Percentiles rank a stretch among this genome's conserved stretches.
These are phyloP conservation scores for Aspergillus novoparasiticus DNA, from an alignment of 2,329 filamentous ascomycete genomes.

Conservation along the genomic window DNA sequence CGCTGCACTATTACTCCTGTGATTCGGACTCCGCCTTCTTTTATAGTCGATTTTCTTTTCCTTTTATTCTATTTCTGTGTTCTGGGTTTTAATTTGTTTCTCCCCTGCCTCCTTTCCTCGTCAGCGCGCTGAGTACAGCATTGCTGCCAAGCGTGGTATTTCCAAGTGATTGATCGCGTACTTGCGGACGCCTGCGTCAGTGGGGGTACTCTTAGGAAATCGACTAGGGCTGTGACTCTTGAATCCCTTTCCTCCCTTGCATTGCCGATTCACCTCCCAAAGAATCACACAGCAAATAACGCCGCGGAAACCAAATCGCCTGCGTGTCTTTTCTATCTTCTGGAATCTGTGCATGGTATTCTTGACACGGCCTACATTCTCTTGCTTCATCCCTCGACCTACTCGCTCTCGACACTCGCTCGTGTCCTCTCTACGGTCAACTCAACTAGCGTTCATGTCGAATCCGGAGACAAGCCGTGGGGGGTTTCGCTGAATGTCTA, in stretches of 20 bases:
- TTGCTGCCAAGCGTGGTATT: constrained; percentile 27
- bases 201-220: constrained; percentile 19
- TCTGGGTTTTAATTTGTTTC: not conserved
- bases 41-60: not conserved
- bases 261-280: constrained; percentile 19
- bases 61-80: constrained; percentile 1
- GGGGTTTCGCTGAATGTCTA: constrained; percentile 33
- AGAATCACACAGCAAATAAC: constrained; percentile 18
- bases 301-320: constrained; percentile 16
- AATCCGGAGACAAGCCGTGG: constrained; percentile 25
- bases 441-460: constrained; percentile 31
- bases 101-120: constrained; percentile 6
- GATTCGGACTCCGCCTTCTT: constrained; percentile 21
- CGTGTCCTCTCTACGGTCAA: constrained; percentile 20
- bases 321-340: constrained; percentile 21
- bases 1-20: constrained; percentile 20
- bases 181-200: constrained; percentile 31
- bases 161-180: constrained; percentile 25
- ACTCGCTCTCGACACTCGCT: constrained; percentile 5
- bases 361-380: constrained; percentile 15
- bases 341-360: constrained; percentile 24
- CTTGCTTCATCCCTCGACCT: constrained; percentile 7
- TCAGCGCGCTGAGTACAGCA: constrained; percentile 21
- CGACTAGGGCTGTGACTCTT: constrained; percentile 28
- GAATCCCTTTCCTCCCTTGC: constrained; percentile 30